Evolutionary conservation across 1,284 basidiomycete species (phyloP), one percentile per base, ranked within the genome.

Genomic region (Ceratobasidium sp.): DNA sequence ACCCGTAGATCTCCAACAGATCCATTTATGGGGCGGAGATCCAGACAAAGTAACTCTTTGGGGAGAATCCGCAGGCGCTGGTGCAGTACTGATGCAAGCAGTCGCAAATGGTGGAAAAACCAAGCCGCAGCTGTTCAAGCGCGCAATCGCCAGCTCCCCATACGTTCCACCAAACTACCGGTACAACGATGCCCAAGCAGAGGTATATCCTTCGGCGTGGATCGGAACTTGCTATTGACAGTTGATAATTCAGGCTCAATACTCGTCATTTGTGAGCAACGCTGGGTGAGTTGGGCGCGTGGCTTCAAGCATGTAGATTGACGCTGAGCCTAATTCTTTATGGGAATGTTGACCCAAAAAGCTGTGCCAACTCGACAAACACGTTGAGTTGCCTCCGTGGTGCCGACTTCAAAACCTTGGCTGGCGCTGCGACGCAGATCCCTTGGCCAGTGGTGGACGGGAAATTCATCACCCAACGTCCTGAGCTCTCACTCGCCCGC

Each of bases 21-120:
- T 62, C 34, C 70, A 73, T 62, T 62, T 73, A 40, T 73, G 57
- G 44, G 70, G 70, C 22, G 70, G 70, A 22, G 59, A 73, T 25
- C 44, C 70, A 1, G 40, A 32, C 15, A 34, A 29, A 22, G 70
- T 73, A 11, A 73, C 70, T 17, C 3, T 73, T 9, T 73, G 70
- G 70, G 70, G 70, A 62, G 70, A 73, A 51, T 73, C 70, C 4
- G 70, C 70, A n/a, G 70, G 70, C 19, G 70, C 70, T 32, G 70
- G 70, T 3, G 70, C 57, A 9, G 70, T 73, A 11, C 19, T 59
- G 56, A 68, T 54, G 19, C 67, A 79, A 64, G 71, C 77, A n/a
- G 56, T 79, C 32, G 78, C 76, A n/a, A 76, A 79, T 44, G 78
- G 78, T 19, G 78, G 78, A 7, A 76, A 74, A 19, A 79, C 78